These are phyloP conservation scores for Ophiocordyceps camponoti-rufipedis DNA, from an alignment of 2,329 filamentous ascomycete genomes.

Conservation along the genomic window DNA sequence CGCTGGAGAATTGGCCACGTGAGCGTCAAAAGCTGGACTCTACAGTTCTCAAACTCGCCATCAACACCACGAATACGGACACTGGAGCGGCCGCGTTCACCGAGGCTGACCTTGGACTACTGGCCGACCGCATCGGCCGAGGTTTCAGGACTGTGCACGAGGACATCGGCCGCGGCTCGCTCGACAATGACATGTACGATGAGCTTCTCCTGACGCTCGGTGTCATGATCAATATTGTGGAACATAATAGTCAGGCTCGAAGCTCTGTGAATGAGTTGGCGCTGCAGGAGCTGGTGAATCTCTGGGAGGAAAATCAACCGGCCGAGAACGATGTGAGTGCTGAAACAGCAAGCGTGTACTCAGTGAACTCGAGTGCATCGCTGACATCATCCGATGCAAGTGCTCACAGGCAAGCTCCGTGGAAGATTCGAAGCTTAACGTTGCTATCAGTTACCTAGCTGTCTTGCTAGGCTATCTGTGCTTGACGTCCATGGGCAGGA, in stretches of 20 bases:
- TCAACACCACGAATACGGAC: constrained; percentile 78
- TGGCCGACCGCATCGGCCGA: constrained; percentile 31
- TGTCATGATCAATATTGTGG: constrained; percentile 72
- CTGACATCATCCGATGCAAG: not conserved
- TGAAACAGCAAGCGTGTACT: not conserved
- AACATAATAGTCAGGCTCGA: constrained; percentile 51
- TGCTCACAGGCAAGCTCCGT: constrained; percentile 42
- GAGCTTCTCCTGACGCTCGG: constrained; percentile 62
- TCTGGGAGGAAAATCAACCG: constrained; percentile 51
- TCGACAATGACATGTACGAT: constrained; percentile 38
- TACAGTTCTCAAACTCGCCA: constrained; percentile 37
- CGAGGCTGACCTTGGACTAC: constrained; percentile 28
- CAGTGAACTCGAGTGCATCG: not conserved
- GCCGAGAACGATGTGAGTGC: constrained; percentile 47
- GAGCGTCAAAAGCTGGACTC: constrained; percentile 10
- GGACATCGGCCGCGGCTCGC: constrained; percentile 28
- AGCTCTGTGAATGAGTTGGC: constrained; percentile 18
- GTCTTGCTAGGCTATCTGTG: constrained; percentile 71
- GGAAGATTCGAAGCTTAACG: constrained; percentile 60
- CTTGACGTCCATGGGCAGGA: constrained; percentile 28
- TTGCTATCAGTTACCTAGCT: constrained; percentile 72
- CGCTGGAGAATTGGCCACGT: constrained; percentile 10
- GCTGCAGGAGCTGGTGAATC: constrained; percentile 39
- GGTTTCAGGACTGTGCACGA: constrained; percentile 29
- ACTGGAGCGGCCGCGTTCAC: constrained; percentile 53